Evolutionary conservation across 352 stramenopile genomes (phyloP), one percentile per base, ranked within the genome.

Genomic region (Pythium phragmiticola): DNA sequence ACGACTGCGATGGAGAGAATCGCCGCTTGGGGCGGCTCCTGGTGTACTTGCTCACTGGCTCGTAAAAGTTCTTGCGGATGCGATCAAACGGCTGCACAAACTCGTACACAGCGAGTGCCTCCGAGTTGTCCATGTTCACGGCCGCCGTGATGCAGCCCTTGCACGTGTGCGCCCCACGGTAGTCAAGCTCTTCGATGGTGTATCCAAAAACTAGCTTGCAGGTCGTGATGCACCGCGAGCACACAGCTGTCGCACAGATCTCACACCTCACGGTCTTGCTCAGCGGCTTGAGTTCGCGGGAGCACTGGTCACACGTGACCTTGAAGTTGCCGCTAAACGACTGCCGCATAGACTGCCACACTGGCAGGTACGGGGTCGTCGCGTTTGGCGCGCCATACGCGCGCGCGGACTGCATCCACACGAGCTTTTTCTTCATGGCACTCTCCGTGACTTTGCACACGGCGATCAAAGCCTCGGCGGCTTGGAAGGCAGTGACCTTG

Each of bases 351-450:
- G 45, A 41, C 11, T n/a, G 53, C 43, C 28, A 28, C 12, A 9
- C 6, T 1, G 55, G 55, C 9, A 54, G 11, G 43, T 47, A 53
- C 0, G 28, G 41, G 8, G 55, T 36, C 5, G 45, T 62, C 3
- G 45, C 55, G 43, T 62, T 62, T 7, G 55, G 55, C 14, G 23
- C 45, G 11, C 42, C 56, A 45, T 63, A 51, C 11, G 56, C 43
- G 7, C 56, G 43, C 11, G 56, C 56, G 4, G 55, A 16, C 55
- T 61, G 55, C 50, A 61, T 53, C 48, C 59, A 72, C 51, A 59
- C 55, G 16, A 75, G 68, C 28, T 75, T 75, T 49, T 72, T 71
- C 34, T 65, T 68, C 63, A 71, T 60, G 9, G 63, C 68, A 30
- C 52, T 71, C 34, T 57, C 43, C 50, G 63, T 45, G 23, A 60